Evolutionary conservation across 768 basidiomycete genomes (phyloP).

Genomic region (Suillus placidus): DNA sequence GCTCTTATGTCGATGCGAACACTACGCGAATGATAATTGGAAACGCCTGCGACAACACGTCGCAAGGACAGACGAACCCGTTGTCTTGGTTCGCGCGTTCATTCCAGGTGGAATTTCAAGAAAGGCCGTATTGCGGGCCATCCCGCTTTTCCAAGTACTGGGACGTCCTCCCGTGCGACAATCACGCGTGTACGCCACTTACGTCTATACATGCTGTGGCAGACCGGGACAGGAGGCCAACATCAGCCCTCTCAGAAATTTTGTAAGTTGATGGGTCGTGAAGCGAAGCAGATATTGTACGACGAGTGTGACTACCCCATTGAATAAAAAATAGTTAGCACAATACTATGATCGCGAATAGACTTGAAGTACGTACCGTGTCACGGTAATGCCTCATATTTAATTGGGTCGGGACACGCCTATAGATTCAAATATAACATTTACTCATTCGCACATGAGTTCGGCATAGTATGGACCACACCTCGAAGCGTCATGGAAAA

Average conservation of each 20-base stretch:
- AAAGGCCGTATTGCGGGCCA: conserved; percentile 30
- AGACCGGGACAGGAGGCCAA: conserved; percentile 7
- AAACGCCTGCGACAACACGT: conserved; percentile 23
- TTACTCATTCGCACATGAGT: neutral
- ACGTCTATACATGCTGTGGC: conserved; percentile 28
- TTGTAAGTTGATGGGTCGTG: neutral
- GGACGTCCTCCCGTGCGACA: conserved; percentile 2
- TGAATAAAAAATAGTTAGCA: neutral
- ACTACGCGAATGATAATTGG: conserved; percentile 27
- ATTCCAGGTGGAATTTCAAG: conserved; percentile 30
- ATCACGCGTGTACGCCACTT: conserved; percentile 16
- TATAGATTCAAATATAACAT: too few relatives aligned
- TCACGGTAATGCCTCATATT: neutral
- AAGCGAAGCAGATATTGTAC: neutral
- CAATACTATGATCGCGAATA: neutral
- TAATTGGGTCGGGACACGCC: neutral
- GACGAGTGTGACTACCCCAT: neutral
- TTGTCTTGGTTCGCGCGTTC: conserved; percentile 30
- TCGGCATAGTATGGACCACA: neutral
- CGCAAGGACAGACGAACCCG: conserved; percentile 15
- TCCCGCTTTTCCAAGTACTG: conserved; percentile 25
- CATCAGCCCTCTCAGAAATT: neutral
- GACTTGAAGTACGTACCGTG: neutral
- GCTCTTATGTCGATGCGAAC: conserved; percentile 28
- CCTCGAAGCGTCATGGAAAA: neutral